A percentile compares a stretch with the other conserved stretches of the same genome.
These are phyloP conservation scores for Fusarium metavorans DNA, from an alignment of 2,329 filamentous ascomycete species.

Conservation along the genomic window DNA sequence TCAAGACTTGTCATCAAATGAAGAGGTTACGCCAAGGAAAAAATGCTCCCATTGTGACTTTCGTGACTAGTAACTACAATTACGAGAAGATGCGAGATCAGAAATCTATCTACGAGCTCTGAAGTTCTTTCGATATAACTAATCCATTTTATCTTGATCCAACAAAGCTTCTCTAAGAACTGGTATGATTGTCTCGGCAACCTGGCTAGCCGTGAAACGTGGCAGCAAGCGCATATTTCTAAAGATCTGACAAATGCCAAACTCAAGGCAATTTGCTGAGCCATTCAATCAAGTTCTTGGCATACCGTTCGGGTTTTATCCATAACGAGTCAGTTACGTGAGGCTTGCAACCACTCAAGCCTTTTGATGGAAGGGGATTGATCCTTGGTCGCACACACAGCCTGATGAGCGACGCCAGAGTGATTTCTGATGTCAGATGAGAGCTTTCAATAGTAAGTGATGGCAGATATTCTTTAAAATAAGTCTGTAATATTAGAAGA, in stretches of 20 bases:
- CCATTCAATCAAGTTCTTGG: not conserved
- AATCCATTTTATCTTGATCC: not conserved
- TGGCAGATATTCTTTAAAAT: not conserved
- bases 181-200: not conserved
- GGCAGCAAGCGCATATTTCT: not conserved
- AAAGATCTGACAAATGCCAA: not conserved
- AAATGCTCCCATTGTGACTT: not conserved
- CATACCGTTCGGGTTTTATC: not conserved
- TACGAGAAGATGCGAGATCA: not conserved
- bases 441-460: not conserved
- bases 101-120: not conserved
- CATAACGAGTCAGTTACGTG: not conserved
- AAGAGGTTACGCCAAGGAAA: not conserved
- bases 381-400: not conserved
- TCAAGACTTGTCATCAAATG: not conserved
- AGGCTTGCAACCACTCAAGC: not conserved
- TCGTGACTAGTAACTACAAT: not conserved
- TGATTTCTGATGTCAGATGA: not conserved
- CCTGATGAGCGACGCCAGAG: not conserved
- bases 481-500: too few species aligned
- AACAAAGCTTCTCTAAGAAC: not conserved
- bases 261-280: not conserved
- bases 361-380: not conserved
- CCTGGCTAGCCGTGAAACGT: not conserved
- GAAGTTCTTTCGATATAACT: not conserved